These are phyloP conservation scores for Diaporthe vaccinii DNA, from an alignment of 2,329 filamentous ascomycete species.

Conservation along the genomic window DNA sequence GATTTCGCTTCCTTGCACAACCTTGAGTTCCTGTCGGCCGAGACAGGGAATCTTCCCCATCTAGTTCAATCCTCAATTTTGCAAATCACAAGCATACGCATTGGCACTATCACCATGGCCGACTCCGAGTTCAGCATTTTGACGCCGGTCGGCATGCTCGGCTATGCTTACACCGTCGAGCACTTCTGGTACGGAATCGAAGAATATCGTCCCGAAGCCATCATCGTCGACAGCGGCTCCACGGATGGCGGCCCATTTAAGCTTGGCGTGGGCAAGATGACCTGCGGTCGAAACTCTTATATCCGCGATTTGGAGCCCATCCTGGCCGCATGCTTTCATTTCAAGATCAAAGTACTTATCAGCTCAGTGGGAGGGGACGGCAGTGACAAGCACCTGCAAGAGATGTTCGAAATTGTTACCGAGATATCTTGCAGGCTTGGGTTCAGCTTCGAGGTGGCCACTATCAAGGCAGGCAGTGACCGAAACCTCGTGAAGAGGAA, in stretches of 20 bases:
- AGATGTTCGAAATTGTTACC: neutral
- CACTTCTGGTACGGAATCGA: conserved; percentile 31
- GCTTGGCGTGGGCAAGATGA: conserved; percentile 43
- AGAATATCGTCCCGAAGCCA: conserved; percentile 34
- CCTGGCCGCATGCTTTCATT: conserved; percentile 41
- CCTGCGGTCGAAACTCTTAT: conserved; percentile 36
- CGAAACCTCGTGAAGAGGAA: neutral
- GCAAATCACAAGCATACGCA: neutral
- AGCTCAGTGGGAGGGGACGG: conserved; percentile 60
- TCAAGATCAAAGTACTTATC: conserved; percentile 43
- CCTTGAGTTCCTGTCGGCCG: too few species aligned
- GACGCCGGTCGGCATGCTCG: conserved; percentile 47
- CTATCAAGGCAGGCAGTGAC: neutral
- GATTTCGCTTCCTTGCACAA: neutral
- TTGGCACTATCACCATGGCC: neutral
- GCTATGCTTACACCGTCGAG: conserved; percentile 45
- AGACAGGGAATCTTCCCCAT: neutral
- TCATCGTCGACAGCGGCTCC: conserved; percentile 47
- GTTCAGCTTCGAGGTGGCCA: neutral
- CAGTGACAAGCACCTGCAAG: conserved; percentile 47
- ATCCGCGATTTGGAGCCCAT: conserved; percentile 41
- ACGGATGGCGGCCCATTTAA: conserved; percentile 46
- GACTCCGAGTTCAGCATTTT: conserved; percentile 40
- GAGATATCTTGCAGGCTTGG: neutral
- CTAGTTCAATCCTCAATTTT: neutral